Evolutionary conservation across 495 filamentous ascomycete genomes (phyloP).

Genomic region (Usnea hakonensis): DNA sequence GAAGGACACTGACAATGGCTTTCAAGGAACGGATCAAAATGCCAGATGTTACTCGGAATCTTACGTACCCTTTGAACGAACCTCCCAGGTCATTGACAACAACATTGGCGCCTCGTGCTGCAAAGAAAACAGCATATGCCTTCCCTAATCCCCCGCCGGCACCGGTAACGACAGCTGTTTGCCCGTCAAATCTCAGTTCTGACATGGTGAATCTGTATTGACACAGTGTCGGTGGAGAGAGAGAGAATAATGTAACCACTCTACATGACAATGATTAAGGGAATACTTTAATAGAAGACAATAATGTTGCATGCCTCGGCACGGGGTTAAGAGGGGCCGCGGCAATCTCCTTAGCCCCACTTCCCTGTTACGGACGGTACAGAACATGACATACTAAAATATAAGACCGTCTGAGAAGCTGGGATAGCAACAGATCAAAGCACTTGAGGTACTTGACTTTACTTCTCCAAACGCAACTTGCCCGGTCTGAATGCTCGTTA

Average conservation of each 20-base stretch:
- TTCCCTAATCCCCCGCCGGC: constrained; percentile 93
- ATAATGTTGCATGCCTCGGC: background rate
- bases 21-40: background rate
- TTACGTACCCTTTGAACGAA: constrained; percentile 65
- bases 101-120: constrained; percentile 83
- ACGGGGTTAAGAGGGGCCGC: background rate
- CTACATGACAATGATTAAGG: no score
- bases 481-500: background rate
- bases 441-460: no score
- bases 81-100: constrained; percentile 96
- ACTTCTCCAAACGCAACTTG: no score
- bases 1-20: background rate
- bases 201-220: constrained; percentile 44
- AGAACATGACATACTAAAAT: no score
- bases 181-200: constrained; percentile 86
- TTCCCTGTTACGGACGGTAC: no score
- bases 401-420: no score
- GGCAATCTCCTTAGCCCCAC: no score
- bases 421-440: no score
- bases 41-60: background rate
- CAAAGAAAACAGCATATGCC: constrained; percentile 89
- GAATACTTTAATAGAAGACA: no score
- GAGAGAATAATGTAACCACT: background rate
- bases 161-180: constrained; percentile 94
- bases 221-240: constrained; percentile 22